Percentiles rank a stretch among this genome's conserved stretches.
These are phyloP conservation scores for Tulasnella sp. DNA, from an alignment of 768 basidiomycete species.

Conservation along the genomic window DNA sequence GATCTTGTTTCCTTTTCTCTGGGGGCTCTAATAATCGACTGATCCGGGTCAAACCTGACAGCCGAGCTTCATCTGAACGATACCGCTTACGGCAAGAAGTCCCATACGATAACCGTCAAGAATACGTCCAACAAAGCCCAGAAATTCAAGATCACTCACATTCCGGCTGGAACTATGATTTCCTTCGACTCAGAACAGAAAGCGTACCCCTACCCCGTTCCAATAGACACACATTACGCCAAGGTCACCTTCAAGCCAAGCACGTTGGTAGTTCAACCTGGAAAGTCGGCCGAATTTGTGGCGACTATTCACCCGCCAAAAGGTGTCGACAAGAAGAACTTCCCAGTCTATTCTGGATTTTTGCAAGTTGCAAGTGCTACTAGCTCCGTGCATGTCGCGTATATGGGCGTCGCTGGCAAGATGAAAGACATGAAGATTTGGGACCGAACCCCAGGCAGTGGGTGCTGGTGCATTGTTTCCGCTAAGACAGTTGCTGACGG, in stretches of 20 bases:
- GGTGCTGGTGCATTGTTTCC: background rate
- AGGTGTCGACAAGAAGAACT: constrained; percentile 48
- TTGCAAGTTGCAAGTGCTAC: constrained; percentile 47
- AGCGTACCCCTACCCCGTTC: constrained; percentile 55
- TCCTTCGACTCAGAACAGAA: constrained; percentile 50
- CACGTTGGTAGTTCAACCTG: constrained; percentile 52
- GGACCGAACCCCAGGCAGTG: constrained; percentile 48
- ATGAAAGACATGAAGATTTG: constrained; percentile 56
- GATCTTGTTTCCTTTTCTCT: background rate
- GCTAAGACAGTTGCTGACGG: background rate
- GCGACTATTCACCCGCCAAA: constrained; percentile 54
- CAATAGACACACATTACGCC: constrained; percentile 51
- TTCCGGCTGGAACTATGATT: constrained; percentile 61
- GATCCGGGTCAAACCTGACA: background rate
- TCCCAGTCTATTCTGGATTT: constrained; percentile 65
- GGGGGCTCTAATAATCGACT: background rate
- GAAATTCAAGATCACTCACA: constrained; percentile 55
- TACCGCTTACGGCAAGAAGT: constrained; percentile 40
- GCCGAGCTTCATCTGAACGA: constrained; percentile 49
- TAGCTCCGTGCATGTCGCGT: constrained; percentile 41
- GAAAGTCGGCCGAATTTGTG: constrained; percentile 49
- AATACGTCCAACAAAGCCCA: constrained; percentile 54
- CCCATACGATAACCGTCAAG: constrained; percentile 45
- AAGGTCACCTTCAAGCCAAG: constrained; percentile 52
- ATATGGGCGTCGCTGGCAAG: constrained; percentile 51